Evolutionary conservation across 2,329 filamentous ascomycete species (phyloP), one percentile per base, ranked within the genome.

Genomic region (Penicillium sclerotiorum): DNA sequence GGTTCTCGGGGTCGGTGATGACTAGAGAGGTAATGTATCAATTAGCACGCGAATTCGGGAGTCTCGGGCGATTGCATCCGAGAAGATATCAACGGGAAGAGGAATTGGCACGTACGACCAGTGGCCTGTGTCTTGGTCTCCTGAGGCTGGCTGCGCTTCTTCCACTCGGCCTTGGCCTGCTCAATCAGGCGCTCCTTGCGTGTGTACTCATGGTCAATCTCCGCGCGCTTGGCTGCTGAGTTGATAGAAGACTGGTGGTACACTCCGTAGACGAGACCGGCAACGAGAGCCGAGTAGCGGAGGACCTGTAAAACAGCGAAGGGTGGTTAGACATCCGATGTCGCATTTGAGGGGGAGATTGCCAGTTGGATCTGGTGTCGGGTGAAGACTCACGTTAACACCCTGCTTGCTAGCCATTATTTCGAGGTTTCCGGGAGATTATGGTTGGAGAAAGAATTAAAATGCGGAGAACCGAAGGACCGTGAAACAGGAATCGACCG

Each of bases 261-360:
- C 80, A 96, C 85, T 74, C 94, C 94, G 80, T 99, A 99, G 78
- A 96, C 87, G 72, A 97, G 79, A 73, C 94, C 94, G 68, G 90
- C 81, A 69, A 86, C 89, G 62, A 99, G 89, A 72, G 92, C 92
- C 70, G 91, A 93, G 83, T 93, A 99, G 78, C 94, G 92, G 75
- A 97, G 84, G 75, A 99, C 93, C 94, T 99, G 75, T 45, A 65
- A 28, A 56, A 63, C 40, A 44, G 48, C 20, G 49, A 46, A 43
- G 47, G 39, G 45, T 50, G 40, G 55, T 61, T 28, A 62, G 25
- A 56, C 48, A 56, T 52, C 40, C 47, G 45, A 55, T 53, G 52
- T 56, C 58, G 46, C 45, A 56, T 53, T 49, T 21, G 46, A 43
- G 55, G 55, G 52, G 50, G 53, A 20, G 8, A 36, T 20, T 15